A percentile compares a stretch with the other conserved stretches of the same genome.
Conservation (phyloP, 495 filamentous ascomycete genomes). For the Barbatosphaeria neglecta region DNA sequence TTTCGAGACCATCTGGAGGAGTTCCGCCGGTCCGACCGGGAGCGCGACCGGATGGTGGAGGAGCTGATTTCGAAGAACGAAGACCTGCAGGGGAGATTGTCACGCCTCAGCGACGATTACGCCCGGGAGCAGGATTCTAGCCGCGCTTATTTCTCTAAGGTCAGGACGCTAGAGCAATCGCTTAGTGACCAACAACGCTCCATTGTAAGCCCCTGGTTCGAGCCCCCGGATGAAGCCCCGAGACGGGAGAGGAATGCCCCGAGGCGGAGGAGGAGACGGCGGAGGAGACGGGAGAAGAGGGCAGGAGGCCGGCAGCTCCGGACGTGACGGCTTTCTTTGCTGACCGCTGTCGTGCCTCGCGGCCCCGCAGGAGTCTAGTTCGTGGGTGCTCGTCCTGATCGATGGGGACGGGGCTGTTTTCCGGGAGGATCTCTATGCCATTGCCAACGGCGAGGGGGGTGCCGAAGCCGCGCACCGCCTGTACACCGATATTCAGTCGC, state of each 20-base stretch:
- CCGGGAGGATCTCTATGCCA: slow-evolving; percentile 13
- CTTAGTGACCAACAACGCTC: background rate
- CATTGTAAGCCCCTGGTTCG: too few relatives aligned
- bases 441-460: slow-evolving; percentile 17
- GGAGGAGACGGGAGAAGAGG: too few relatives aligned
- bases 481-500: slow-evolving; percentile 9
- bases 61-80: slow-evolving; percentile 3
- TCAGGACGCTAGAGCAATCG: background rate
- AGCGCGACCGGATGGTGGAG: slow-evolving; percentile 1
- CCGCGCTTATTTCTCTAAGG: background rate
- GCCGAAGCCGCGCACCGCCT: slow-evolving; percentile 15
- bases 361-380: slow-evolving; percentile 10
- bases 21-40: background rate
- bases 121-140: slow-evolving; percentile 10
- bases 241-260: too few relatives aligned
- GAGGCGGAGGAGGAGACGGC: too few relatives aligned
- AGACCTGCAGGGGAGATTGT: slow-evolving; percentile 7
- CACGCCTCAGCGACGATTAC: slow-evolving; percentile 8
- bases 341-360: background rate
- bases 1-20: background rate
- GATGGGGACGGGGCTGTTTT: slow-evolving; percentile 23
- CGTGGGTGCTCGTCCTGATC: slow-evolving; percentile 18
- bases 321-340: background rate
- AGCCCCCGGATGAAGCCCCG: too few relatives aligned
- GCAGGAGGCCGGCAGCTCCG: too few relatives aligned